Percentiles rank a stretch among this genome's conserved stretches.
Evolutionary conservation across 768 basidiomycete genomes (phyloP).

Genomic region (Russula griseocarnosa): DNA sequence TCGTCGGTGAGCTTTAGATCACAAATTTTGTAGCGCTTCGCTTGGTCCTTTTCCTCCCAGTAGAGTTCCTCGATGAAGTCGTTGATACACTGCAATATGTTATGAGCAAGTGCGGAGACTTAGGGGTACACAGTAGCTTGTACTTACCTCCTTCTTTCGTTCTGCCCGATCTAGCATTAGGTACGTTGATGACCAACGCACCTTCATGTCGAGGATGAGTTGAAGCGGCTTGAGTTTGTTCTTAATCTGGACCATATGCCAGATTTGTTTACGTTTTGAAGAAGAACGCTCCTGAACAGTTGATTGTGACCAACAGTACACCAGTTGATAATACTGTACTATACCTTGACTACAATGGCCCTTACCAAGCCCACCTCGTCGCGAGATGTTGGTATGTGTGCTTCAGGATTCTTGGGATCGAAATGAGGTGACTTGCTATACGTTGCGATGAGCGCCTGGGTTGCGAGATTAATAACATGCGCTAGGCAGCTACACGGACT

Average conservation of each 20-base stretch:
- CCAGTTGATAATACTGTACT: background rate
- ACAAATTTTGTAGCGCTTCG: background rate
- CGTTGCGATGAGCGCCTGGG: background rate
- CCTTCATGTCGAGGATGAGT: background rate
- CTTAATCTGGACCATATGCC: background rate
- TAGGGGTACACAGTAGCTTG: too few species aligned
- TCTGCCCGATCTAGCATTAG: background rate
- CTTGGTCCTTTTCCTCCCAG: background rate
- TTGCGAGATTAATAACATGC: background rate
- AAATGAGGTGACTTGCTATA: background rate
- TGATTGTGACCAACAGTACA: background rate
- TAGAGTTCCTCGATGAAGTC: background rate
- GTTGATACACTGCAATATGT: background rate
- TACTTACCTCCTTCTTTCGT: background rate
- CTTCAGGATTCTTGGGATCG: background rate
- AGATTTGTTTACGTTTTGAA: background rate
- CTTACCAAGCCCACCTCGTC: background rate
- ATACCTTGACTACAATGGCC: background rate
- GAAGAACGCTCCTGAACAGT: background rate
- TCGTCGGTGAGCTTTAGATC: background rate
- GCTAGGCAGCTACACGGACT: background rate
- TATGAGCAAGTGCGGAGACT: too few species aligned
- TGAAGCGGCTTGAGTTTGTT: background rate
- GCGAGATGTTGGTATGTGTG: background rate
- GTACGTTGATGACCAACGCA: background rate